Conservation (phyloP, 768 basidiomycete species). For the Dioszegia aurantiaca region DNA sequence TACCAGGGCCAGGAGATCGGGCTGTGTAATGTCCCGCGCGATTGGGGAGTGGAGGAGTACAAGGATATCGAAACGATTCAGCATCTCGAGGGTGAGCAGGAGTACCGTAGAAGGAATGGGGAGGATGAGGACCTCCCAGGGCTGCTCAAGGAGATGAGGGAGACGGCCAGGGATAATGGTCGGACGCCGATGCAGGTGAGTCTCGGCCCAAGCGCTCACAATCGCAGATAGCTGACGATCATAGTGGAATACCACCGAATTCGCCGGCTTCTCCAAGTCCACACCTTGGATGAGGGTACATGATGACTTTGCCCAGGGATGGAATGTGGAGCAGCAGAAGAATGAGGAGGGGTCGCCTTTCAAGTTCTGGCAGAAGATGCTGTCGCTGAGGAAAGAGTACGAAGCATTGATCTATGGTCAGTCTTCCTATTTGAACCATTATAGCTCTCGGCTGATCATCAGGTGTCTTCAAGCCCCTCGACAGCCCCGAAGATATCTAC, state of each 20-base stretch:
- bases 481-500: constrained; percentile 59
- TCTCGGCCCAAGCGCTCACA: background rate
- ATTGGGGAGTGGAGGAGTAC: constrained; percentile 70
- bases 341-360: constrained; percentile 59
- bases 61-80: constrained; percentile 59
- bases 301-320: constrained; percentile 59
- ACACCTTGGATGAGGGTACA: constrained; percentile 74
- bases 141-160: constrained; percentile 60
- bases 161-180: constrained; percentile 69
- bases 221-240: background rate
- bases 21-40: constrained; percentile 55
- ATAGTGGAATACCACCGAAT: constrained; percentile 59
- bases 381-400: constrained; percentile 60
- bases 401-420: constrained; percentile 30
- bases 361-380: constrained; percentile 63
- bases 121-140: constrained; percentile 62
- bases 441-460: background rate
- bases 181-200: constrained; percentile 51
- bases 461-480: constrained; percentile 62
- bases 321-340: constrained; percentile 59
- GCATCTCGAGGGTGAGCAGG: constrained; percentile 20
- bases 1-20: constrained; percentile 74
- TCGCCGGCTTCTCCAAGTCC: constrained; percentile 64
- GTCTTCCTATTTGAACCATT: background rate
- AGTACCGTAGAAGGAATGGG: constrained; percentile 20